Evolutionary conservation across 1,139 yeast species (phyloP).

Genomic region (Yamadazyma siamensis): DNA sequence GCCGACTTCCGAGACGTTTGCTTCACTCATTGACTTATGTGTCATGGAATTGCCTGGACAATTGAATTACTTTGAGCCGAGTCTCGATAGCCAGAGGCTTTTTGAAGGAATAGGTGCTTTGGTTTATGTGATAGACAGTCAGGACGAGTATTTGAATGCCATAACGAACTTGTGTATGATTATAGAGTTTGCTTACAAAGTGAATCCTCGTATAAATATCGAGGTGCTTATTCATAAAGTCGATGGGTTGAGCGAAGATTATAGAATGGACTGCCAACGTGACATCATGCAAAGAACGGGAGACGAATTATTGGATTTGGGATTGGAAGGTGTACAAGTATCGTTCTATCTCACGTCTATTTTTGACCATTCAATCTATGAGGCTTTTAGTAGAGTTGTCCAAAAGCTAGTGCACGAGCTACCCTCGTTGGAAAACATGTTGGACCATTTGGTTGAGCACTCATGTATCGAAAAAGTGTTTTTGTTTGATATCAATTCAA

Average conservation of each 20-base stretch:
- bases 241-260: slow-evolving; percentile 92
- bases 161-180: slow-evolving; percentile 85
- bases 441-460: slow-evolving; percentile 85
- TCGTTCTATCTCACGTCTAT: slow-evolving; percentile 90
- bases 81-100: slow-evolving; percentile 70
- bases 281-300: slow-evolving; percentile 96
- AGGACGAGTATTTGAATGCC: slow-evolving; percentile 92
- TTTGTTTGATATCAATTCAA: slow-evolving; percentile 87
- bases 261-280: slow-evolving; percentile 88
- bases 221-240: slow-evolving; percentile 94
- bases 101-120: slow-evolving; percentile 89
- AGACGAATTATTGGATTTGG: slow-evolving; percentile 86
- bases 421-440: slow-evolving; percentile 82
- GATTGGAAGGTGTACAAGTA: slow-evolving; percentile 87
- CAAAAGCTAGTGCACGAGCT: slow-evolving; percentile 88
- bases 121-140: slow-evolving; percentile 90
- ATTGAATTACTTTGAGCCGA: slow-evolving; percentile 81
- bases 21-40: slow-evolving; percentile 78
- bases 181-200: slow-evolving; percentile 81
- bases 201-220: slow-evolving; percentile 81
- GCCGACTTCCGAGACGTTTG: slow-evolving; percentile 77
- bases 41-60: slow-evolving; percentile 98
- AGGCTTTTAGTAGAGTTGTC: slow-evolving; percentile 89
- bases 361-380: slow-evolving; percentile 93
- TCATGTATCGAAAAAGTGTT: slow-evolving; percentile 91